A percentile compares a stretch with the other conserved stretches of the same genome.
These are phyloP conservation scores for Thraustochytrium striatum DNA, from an alignment of 352 stramenopile genomes.

Conservation along the genomic window DNA sequence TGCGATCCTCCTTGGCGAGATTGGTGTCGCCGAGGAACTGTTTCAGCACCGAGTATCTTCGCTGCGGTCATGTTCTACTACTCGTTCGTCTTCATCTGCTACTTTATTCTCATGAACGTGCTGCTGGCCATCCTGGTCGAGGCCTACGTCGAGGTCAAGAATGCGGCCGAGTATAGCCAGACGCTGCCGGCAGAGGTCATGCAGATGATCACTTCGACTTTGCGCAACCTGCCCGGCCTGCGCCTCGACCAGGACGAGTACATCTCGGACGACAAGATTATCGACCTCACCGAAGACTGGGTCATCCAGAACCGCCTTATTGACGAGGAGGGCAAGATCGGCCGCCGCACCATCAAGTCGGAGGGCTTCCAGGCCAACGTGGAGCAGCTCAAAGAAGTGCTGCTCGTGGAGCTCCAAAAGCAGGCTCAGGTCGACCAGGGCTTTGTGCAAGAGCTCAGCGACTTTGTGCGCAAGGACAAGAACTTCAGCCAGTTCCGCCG, in stretches of 20 bases:
- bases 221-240: neutral
- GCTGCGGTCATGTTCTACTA: conserved; percentile 33
- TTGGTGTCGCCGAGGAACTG: neutral
- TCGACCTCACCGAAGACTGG: conserved; percentile 9
- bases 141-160: conserved; percentile 34
- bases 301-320: conserved; percentile 10
- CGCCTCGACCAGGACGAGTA: neutral
- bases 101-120: conserved; percentile 45
- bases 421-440: too few relatives aligned
- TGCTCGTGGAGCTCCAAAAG: too few relatives aligned
- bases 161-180: conserved; percentile 20
- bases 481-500: neutral
- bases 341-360: neutral
- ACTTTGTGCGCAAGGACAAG: neutral
- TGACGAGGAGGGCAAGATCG: conserved; percentile 23
- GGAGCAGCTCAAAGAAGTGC: conserved; percentile 1
- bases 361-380: conserved; percentile 16
- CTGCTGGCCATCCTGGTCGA: conserved; percentile 37
- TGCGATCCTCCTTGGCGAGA: conserved; percentile 34
- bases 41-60: neutral
- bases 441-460: neutral
- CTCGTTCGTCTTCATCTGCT: conserved; percentile 40
- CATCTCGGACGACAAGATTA: conserved; percentile 8
- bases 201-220: neutral
- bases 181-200: conserved; percentile 16